A percentile compares a stretch with the other conserved stretches of the same genome.
phyloP scores from a whole-genome alignment of 2,329 filamentous ascomycete genomes.

The Xylaria sp. region DNA sequence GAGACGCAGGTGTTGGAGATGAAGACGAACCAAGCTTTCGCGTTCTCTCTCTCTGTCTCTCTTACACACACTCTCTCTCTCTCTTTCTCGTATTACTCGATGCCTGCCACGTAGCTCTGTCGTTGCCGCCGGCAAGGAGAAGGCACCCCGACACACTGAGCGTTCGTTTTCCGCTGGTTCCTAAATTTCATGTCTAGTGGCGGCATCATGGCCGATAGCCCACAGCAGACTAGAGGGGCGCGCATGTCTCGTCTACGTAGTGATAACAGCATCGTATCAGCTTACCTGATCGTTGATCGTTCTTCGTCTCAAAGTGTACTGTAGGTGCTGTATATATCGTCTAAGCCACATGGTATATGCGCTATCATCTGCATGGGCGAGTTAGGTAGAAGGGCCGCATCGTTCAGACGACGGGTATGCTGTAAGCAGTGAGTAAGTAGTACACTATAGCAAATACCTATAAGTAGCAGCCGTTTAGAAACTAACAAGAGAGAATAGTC shows the following conservation, averaged over 20 bases:
- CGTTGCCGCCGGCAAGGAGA: conserved; percentile 28
- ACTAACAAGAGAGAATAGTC: neutral
- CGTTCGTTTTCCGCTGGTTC: conserved; percentile 8
- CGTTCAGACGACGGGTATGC: neutral
- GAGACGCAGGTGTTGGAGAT: neutral
- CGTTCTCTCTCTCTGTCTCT: neutral
- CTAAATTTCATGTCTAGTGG: conserved; percentile 7
- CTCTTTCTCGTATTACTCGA: too few relatives aligned
- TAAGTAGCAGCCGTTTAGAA: neutral
- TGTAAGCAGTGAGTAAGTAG: conserved; percentile 3
- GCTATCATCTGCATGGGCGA: neutral
- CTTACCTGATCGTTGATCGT: conserved; percentile 14
- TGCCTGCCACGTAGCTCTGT: conserved; percentile 19
- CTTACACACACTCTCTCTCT: too few relatives aligned
- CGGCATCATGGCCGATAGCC: neutral
- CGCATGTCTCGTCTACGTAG: conserved; percentile 12
- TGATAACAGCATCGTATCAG: conserved; percentile 25
- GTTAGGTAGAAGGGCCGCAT: neutral
- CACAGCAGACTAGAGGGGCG: neutral
- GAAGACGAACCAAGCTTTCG: neutral
- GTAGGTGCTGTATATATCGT: neutral
- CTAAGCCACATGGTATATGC: conserved; percentile 3
- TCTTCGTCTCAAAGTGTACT: neutral
- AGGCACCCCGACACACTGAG: conserved; percentile 5
- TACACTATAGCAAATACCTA: neutral